Evolutionary conservation across 495 filamentous ascomycete species (phyloP), one percentile per base, ranked within the genome.

Genomic region (Penicillium coprophilum): DNA sequence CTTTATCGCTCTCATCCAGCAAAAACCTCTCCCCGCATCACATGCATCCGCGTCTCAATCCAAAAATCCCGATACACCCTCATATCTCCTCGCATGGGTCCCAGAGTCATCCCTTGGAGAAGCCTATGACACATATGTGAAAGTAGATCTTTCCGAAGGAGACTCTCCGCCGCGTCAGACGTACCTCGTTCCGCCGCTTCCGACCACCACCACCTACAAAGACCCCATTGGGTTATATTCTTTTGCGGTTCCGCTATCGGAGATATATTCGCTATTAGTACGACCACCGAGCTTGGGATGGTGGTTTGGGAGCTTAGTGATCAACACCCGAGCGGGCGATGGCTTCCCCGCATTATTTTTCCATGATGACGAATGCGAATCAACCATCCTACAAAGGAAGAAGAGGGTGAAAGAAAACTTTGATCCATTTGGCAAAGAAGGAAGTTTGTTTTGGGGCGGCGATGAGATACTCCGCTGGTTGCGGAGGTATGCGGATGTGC

Each of bases 321-420:
- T 97, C 71, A 97, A 97, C 62, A 90, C 89, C 0, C 78, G 90
- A 6, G 86, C 86, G 3, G 94, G 95, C 3, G 91, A 97, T 68
- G 89, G 85, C 65, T 97, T 97, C 64, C 94, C 94, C 0, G 91
- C 95, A 10, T 77, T 98, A 5, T 98, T 98, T 72, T 98, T 98
- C 72, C 94, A 98, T 61, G 94, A 98, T 63, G 88, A 82, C 51
- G 95, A 98, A 78, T 98, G 94, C 71, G 89, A 96, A 71, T 92
- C 87, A 43, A 98, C 94, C 6, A 96, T 97, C 36, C 70, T 95
- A 47, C 93, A 97, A 73, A 91, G 92, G 73, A 95, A 92, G 80
- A 89, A 86, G 67, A 76, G 88, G 31, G 85, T 89, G 1, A 81
- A 83, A 57, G 90, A 96, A 20, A 87, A 72, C 40, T 97, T 98